Evolutionary conservation across 768 basidiomycete species (phyloP).

Genomic region (Crucibulum laeve): DNA sequence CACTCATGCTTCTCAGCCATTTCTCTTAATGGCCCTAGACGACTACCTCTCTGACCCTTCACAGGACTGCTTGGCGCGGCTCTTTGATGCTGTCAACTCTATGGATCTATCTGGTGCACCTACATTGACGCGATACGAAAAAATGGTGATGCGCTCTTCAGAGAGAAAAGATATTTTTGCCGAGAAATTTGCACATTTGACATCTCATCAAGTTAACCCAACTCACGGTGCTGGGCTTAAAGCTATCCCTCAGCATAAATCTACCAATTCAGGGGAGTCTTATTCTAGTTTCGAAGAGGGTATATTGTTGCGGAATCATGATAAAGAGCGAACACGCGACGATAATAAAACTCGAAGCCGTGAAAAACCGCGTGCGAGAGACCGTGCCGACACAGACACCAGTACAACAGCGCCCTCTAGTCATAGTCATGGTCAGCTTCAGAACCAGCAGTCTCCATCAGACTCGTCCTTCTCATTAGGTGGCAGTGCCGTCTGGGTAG

Average conservation of each 20-base stretch:
- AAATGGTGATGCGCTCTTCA: slow-evolving; percentile 82
- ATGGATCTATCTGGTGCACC: slow-evolving; percentile 86
- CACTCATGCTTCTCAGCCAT: slow-evolving; percentile 52
- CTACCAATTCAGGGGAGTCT: slow-evolving; percentile 56
- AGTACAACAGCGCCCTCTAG: slow-evolving; percentile 24
- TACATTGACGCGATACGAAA: slow-evolving; percentile 73
- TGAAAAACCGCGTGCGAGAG: slow-evolving; percentile 19
- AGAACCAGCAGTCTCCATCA: slow-evolving; percentile 51
- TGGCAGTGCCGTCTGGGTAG: slow-evolving; percentile 82
- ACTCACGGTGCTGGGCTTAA: slow-evolving; percentile 21
- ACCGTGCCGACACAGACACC: slow-evolving; percentile 32
- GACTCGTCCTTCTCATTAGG: slow-evolving; percentile 75
- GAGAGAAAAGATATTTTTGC: slow-evolving; percentile 91
- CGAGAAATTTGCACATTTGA: slow-evolving; percentile 64
- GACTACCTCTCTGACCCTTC: slow-evolving; percentile 91
- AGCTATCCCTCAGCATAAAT: slow-evolving; percentile 32
- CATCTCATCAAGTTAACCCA: slow-evolving; percentile 22
- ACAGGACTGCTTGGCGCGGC: slow-evolving; percentile 81
- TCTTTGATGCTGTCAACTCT: slow-evolving; percentile 91
- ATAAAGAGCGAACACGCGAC: slow-evolving; percentile 22
- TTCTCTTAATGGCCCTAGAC: slow-evolving; percentile 90
- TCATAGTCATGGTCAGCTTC: slow-evolving; percentile 15
- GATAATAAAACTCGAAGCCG: slow-evolving; percentile 31
- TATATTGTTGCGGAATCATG: slow-evolving; percentile 40
- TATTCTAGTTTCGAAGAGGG: slow-evolving; percentile 71